Conservation (phyloP, 164 flowering plant species). For the Berberis vulgaris region DNA sequence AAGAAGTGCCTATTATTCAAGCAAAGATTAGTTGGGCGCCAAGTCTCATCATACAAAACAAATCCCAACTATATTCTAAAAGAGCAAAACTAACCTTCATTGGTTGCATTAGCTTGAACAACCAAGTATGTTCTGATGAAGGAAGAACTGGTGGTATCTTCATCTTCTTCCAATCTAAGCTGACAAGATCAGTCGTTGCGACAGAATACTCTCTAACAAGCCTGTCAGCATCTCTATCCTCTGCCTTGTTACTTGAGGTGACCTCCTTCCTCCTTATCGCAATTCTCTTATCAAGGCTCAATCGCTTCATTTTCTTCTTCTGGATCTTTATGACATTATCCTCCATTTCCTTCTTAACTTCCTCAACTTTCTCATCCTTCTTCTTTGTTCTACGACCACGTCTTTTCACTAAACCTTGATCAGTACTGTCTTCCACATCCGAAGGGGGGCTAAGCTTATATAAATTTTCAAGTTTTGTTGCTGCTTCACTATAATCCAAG, state of each 20-base stretch:
- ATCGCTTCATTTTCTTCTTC: conserved; percentile 34
- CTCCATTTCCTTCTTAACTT: conserved; percentile 13
- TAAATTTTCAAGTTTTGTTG: conserved; percentile 71
- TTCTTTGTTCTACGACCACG: conserved; percentile 32
- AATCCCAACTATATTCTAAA: neutral
- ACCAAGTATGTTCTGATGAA: conserved; percentile 73
- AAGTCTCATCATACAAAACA: too few species aligned
- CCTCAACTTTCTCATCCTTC: conserved; percentile 20
- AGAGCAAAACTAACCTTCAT: conserved; percentile 53
- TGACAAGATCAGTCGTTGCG: conserved; percentile 45
- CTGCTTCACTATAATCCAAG: conserved; percentile 85
- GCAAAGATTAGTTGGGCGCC: neutral
- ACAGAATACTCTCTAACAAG: conserved; percentile 71
- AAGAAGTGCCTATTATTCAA: conserved; percentile 41
- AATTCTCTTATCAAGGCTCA: conserved; percentile 74
- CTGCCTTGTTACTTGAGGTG: conserved; percentile 12
- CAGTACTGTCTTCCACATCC: conserved; percentile 28
- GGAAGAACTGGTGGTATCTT: conserved; percentile 94
- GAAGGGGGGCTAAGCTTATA: conserved; percentile 61
- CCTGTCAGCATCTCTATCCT: conserved; percentile 36
- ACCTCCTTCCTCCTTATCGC: conserved; percentile 39
- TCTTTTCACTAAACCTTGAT: conserved; percentile 8
- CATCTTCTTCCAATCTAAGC: conserved; percentile 95
- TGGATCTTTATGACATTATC: conserved; percentile 40
- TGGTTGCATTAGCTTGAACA: conserved; percentile 88